Conservation (phyloP, 116 monocot genomes). For the Cymodocea nodosa region DNA sequence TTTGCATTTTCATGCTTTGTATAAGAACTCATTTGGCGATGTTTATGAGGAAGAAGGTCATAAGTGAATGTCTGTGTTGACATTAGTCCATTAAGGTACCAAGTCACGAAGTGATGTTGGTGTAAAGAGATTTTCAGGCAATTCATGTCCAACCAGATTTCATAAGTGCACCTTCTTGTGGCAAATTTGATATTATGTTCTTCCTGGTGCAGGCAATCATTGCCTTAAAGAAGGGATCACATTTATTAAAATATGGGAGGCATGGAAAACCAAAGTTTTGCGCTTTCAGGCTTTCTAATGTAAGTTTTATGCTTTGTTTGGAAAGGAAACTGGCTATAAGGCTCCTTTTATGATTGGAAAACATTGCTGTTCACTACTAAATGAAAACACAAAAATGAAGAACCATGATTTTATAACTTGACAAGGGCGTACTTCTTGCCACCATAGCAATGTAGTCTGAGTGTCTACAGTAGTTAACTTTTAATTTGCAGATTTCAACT, state of each 20-base stretch:
- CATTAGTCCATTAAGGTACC: no score
- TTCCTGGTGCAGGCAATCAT: slow-evolving; percentile 24
- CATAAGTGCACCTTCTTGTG: neutral
- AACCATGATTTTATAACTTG: neutral
- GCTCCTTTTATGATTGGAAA: neutral
- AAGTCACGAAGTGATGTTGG: no score
- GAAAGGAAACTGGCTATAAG: neutral
- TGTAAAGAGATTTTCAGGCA: no score
- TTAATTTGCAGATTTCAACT: neutral
- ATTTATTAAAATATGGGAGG: slow-evolving; percentile 36
- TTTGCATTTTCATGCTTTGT: no score
- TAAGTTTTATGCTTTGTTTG: slow-evolving; percentile 10
- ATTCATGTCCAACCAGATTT: neutral
- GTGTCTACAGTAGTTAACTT: neutral
- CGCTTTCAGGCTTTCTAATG: slow-evolving; percentile 45
- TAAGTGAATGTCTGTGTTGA: no score
- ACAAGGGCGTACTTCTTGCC: neutral
- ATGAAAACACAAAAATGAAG: neutral
- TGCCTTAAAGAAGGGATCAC: slow-evolving; percentile 40
- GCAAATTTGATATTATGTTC: neutral
- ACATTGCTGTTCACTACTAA: neutral
- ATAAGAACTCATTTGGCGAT: no score
- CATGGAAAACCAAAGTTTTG: slow-evolving; percentile 52
- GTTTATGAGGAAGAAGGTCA: no score
- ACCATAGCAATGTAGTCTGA: neutral